Conservation (phyloP, 2,329 filamentous ascomycete genomes). For the Catunica adiposa region DNA sequence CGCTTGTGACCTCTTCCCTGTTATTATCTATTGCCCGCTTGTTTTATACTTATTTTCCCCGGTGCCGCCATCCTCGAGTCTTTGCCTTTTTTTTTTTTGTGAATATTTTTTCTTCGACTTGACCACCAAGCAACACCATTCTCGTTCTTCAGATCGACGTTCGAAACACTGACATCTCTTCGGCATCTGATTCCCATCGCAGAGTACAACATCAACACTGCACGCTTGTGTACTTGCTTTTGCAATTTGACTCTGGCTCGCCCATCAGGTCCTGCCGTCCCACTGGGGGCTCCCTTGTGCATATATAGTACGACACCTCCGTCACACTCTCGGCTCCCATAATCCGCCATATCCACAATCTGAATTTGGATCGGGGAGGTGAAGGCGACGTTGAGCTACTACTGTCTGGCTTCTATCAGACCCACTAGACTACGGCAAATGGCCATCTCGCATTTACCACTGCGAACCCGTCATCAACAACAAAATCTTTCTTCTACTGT, state of each 20-base stretch:
- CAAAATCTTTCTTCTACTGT: neutral
- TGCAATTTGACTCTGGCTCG: neutral
- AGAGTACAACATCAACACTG: neutral
- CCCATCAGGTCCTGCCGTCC: neutral
- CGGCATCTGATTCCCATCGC: too few species aligned
- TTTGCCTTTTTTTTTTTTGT: too few species aligned
- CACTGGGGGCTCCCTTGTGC: neutral
- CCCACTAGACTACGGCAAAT: neutral
- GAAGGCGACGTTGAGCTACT: too few species aligned
- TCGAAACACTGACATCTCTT: neutral
- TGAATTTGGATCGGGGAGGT: neutral
- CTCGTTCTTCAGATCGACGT: neutral
- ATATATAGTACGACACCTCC: neutral
- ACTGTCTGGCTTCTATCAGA: neutral
- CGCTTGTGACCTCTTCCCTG: neutral
- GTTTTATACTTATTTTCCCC: constrained; percentile 1
- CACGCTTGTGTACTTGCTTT: neutral
- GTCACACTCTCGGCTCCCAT: neutral
- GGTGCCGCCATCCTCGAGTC: neutral
- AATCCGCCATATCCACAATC: neutral
- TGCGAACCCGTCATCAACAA: neutral
- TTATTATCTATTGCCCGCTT: neutral
- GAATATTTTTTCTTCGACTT: neutral
- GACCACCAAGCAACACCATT: neutral
- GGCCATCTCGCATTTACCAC: neutral